Evolutionary conservation across 352 stramenopile species (phyloP).

Genomic region (Globisporangium takayamanum): DNA sequence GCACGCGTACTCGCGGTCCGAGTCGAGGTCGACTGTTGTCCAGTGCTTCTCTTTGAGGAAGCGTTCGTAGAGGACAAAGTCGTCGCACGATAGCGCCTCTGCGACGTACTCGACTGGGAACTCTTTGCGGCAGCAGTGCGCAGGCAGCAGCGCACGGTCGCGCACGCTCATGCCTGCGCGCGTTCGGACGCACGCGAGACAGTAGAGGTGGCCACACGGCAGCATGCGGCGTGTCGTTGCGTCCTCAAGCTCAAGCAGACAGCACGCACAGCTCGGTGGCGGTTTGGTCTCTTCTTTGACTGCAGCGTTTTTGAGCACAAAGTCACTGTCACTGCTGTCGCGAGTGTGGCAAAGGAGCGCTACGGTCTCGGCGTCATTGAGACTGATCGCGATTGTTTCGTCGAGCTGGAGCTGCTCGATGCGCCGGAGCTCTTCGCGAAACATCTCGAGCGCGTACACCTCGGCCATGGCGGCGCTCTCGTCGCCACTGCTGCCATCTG

Average conservation of each 20-base stretch:
- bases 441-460: constrained; percentile 14
- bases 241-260: constrained; percentile 1
- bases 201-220: constrained; percentile 66
- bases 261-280: constrained; percentile 11
- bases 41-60: constrained; percentile 13
- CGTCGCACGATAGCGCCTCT: constrained; percentile 1
- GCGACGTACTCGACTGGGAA: constrained; percentile 10
- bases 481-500: not conserved
- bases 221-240: not conserved
- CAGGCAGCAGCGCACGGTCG: constrained; percentile 24
- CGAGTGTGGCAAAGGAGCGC: constrained; percentile 1
- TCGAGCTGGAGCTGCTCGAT: constrained; percentile 17
- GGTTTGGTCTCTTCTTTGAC: constrained; percentile 5
- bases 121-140: constrained; percentile 12
- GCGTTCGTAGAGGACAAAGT: constrained; percentile 9
- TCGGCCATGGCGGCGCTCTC: not conserved
- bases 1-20: constrained; percentile 54
- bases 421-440: constrained; percentile 13
- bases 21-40: constrained; percentile 28
- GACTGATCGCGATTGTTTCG: constrained; percentile 20
- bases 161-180: constrained; percentile 48
- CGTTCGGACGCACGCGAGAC: constrained; percentile 39
- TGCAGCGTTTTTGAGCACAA: not conserved
- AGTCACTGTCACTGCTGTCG: not conserved
- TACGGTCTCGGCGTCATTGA: constrained; percentile 12